These are phyloP conservation scores for Coleophoma eucalyptorum DNA, from an alignment of 2,329 filamentous ascomycete genomes.

Conservation along the genomic window DNA sequence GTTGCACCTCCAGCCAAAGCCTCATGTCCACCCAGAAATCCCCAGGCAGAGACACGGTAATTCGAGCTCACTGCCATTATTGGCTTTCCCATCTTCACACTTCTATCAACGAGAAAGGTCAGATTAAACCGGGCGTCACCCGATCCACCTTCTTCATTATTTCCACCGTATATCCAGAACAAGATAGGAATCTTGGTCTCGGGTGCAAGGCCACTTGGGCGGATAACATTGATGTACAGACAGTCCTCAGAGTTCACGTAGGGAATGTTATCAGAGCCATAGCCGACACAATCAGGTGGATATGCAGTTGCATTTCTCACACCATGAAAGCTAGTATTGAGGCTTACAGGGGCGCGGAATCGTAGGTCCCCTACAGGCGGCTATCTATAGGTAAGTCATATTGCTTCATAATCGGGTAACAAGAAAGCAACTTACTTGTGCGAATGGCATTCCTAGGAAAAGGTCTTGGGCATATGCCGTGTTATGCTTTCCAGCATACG, in stretches of 20 bases:
- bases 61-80: slow-evolving; percentile 42
- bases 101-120: slow-evolving; percentile 27
- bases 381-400: slow-evolving; percentile 1
- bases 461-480: slow-evolving; percentile 18
- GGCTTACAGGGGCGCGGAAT: slow-evolving; percentile 12
- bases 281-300: slow-evolving; percentile 17
- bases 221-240: slow-evolving; percentile 49
- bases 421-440: slow-evolving; percentile 4
- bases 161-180: slow-evolving; percentile 51
- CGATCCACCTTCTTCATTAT: slow-evolving; percentile 29
- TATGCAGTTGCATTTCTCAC: slow-evolving; percentile 10
- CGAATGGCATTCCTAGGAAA: slow-evolving; percentile 21
- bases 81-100: slow-evolving; percentile 35
- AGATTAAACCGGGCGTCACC: slow-evolving; percentile 16
- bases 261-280: slow-evolving; percentile 14
- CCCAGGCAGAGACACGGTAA: slow-evolving; percentile 40
- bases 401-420: no score
- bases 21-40: slow-evolving; percentile 39
- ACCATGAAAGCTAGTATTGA: slow-evolving; percentile 14
- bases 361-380: slow-evolving; percentile 18
- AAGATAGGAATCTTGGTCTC: slow-evolving; percentile 38
- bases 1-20: slow-evolving; percentile 33
- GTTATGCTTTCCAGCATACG: slow-evolving; percentile 16
- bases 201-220: slow-evolving; percentile 32
- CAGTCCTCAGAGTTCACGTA: slow-evolving; percentile 40